Conservation (phyloP, 1,284 basidiomycete species). For the Garcileccinum viscosum region DNA sequence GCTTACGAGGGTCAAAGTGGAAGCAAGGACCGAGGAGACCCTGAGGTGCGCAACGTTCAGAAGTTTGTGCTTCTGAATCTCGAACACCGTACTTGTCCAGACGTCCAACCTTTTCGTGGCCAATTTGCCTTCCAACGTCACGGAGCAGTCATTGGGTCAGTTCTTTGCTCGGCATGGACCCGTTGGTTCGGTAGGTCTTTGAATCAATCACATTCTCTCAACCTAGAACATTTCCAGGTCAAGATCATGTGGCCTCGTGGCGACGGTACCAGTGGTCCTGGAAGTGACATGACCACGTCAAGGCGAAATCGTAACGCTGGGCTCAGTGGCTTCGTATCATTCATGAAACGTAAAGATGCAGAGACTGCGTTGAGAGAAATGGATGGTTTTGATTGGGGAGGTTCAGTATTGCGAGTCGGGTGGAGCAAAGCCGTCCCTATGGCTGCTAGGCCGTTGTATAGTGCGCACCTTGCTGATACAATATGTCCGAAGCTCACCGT, state of each 20-base stretch:
- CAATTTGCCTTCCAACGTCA: conserved; percentile 85
- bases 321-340: conserved; percentile 93
- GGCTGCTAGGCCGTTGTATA: conserved; percentile 79
- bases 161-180: conserved; percentile 83
- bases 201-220: background rate
- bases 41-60: conserved; percentile 55
- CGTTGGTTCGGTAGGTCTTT: conserved; percentile 65
- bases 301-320: conserved; percentile 73
- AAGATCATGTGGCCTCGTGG: conserved; percentile 96
- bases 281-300: conserved; percentile 74
- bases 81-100: conserved; percentile 45
- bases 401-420: conserved; percentile 81
- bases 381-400: conserved; percentile 93
- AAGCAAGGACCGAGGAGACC: conserved; percentile 87
- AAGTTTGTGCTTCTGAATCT: conserved; percentile 1
- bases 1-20: conserved; percentile 89
- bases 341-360: conserved; percentile 91
- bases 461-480: conserved; percentile 50
- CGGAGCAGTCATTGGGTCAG: conserved; percentile 82
- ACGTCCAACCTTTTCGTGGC: conserved; percentile 96
- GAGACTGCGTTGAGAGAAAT: conserved; percentile 85
- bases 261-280: conserved; percentile 67
- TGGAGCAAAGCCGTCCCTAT: conserved; percentile 97
- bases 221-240: conserved; percentile 53
- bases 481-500: background rate